Percentiles rank a stretch among this genome's conserved stretches.
These are phyloP conservation scores for Ramaria rubella DNA, from an alignment of 768 basidiomycete species.

Conservation along the genomic window DNA sequence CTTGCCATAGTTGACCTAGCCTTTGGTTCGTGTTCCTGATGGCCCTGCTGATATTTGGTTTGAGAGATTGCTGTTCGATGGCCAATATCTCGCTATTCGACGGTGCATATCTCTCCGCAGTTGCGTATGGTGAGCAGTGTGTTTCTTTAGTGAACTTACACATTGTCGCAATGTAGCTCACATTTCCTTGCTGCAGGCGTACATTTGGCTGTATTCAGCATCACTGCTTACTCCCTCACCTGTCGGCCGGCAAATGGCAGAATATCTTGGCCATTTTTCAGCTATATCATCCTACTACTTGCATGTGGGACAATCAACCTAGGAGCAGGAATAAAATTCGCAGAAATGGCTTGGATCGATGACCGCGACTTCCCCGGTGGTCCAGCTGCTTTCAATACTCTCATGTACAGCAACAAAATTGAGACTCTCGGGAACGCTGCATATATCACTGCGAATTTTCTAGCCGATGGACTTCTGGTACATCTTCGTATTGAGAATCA, in stretches of 20 bases:
- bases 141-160: too few species aligned
- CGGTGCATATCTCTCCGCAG: not conserved
- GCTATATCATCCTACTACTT: slow-evolving; percentile 14
- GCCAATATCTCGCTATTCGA: too few species aligned
- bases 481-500: not conserved
- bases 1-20: too few species aligned
- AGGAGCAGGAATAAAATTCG: slow-evolving; percentile 21
- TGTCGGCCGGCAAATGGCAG: too few species aligned
- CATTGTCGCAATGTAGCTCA: too few species aligned
- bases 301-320: slow-evolving; percentile 24
- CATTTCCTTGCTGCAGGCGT: too few species aligned
- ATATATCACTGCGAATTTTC: slow-evolving; percentile 22
- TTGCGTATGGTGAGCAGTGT: not conserved
- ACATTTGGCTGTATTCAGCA: not conserved
- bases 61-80: too few species aligned
- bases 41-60: not conserved
- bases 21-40: too few species aligned
- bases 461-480: slow-evolving; percentile 10
- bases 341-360: slow-evolving; percentile 24
- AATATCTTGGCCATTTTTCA: not conserved
- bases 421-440: slow-evolving; percentile 23
- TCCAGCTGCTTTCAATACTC: slow-evolving; percentile 16
- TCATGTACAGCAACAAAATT: slow-evolving; percentile 19
- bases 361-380: slow-evolving; percentile 21
- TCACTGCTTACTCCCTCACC: not conserved